Percentiles rank a stretch among this genome's conserved stretches.
Evolutionary conservation across 2,329 filamentous ascomycete species (phyloP).

Genomic region (Talaromyces sp.): DNA sequence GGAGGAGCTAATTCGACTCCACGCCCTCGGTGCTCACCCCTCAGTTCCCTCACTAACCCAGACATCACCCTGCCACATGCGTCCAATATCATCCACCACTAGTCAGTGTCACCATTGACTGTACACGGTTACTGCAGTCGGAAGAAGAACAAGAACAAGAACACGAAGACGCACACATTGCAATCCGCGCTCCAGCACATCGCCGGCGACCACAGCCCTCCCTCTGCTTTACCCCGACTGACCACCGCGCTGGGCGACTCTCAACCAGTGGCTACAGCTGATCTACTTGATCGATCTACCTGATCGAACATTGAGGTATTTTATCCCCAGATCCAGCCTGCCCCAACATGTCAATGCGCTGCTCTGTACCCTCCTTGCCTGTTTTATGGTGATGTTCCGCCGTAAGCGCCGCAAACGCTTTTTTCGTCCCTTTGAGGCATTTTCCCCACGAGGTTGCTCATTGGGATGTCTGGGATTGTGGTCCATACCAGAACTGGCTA

Average conservation of each 20-base stretch:
- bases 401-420: neutral
- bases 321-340: neutral
- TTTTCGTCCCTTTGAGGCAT: neutral
- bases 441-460: neutral
- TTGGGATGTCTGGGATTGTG: neutral
- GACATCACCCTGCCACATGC: neutral
- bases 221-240: neutral
- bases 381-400: neutral
- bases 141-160: neutral
- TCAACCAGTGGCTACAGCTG: neutral
- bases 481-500: neutral
- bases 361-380: neutral
- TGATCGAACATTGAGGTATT: neutral
- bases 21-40: neutral
- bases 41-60: too few species aligned
- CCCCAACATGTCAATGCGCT: neutral
- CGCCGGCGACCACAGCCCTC: neutral
- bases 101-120: neutral
- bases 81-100: neutral
- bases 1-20: neutral
- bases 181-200: neutral
- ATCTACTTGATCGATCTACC: neutral
- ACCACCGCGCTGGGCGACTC: neutral
- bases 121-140: neutral
- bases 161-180: neutral